These are phyloP conservation scores for Sporothrix variecibatus DNA, from an alignment of 2,329 filamentous ascomycete species.

Conservation along the genomic window DNA sequence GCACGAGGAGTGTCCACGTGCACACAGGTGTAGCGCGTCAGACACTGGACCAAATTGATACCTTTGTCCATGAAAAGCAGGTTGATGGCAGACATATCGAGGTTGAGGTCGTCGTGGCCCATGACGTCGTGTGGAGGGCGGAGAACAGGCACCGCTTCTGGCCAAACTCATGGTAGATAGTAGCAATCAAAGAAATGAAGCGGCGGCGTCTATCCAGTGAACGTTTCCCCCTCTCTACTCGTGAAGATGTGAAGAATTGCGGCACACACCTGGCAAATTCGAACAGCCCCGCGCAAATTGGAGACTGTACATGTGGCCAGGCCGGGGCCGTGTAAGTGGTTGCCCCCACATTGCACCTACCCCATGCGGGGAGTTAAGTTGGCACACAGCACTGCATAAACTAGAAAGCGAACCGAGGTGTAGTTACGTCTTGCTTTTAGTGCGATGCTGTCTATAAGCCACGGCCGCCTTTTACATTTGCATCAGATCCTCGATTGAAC, in stretches of 20 bases:
- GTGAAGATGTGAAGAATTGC: no score
- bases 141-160: conserved; percentile 3
- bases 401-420: no score
- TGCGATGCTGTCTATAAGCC: no score
- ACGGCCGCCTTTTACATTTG: no score
- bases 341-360: not conserved
- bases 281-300: not conserved
- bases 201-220: not conserved
- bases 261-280: no score
- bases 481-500: not conserved
- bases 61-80: not conserved
- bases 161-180: not conserved
- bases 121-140: not conserved
- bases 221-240: not conserved
- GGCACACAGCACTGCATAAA: no score
- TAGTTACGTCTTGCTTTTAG: no score
- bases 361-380: not conserved
- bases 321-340: not conserved
- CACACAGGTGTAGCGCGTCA: not conserved
- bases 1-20: conserved; percentile 1
- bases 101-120: conserved; percentile 4
- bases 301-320: not conserved
- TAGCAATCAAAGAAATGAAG: not conserved
- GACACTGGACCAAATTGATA: not conserved
- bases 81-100: not conserved